Base-by-base conservation (phyloP, 192 early-diverging fungal species). In the Piromyces sp. region DNA sequence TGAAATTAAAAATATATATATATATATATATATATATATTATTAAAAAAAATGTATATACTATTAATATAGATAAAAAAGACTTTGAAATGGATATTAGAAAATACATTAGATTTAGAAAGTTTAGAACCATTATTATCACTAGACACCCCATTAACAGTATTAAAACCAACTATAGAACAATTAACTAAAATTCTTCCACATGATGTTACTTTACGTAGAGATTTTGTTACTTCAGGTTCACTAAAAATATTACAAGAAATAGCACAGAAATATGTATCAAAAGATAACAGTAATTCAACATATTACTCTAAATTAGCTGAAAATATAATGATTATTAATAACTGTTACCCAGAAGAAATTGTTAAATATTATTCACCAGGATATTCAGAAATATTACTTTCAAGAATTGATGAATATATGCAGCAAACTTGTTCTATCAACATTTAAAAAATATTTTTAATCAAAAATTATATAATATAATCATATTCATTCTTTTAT, bases 291-390 rank as follows among this genome's bases (percentile, higher is more conserved):
- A 4, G 30, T 33, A 13, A 82, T 80, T 30, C 81, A 80, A 17
- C 80, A 88, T 31, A 86, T 84, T n/a, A 89, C 87, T 88, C 87
- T 30, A 90, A 90, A 83, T 83, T 91, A 86, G 90, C 88, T 7
- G 90, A 91, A 82, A 84, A 84, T 58, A 87, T 91, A 37, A 33
- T 87, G 26, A 84, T 83, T 9, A 90, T 91, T 79, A 90, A 91
- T 81, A 87, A 89, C 51, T 91, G 90, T 82, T 91, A 90, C 79
- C 90, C 90, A 12, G 90, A 91, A 85, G 90, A 91, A 80, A 91
- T 91, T 82, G 89, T 91, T n/a, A 68, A 89, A 80, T 91, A 91
- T 83, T 91, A 89, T 81, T 89, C 89, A 16, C 90, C 90, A 0
- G 90, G 89, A 38, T 91, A 91, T 80, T 88, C 87, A 30, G 84